phyloP scores from a whole-genome alignment of 495 filamentous ascomycete species.

The Rhypophila decipiens region DNA sequence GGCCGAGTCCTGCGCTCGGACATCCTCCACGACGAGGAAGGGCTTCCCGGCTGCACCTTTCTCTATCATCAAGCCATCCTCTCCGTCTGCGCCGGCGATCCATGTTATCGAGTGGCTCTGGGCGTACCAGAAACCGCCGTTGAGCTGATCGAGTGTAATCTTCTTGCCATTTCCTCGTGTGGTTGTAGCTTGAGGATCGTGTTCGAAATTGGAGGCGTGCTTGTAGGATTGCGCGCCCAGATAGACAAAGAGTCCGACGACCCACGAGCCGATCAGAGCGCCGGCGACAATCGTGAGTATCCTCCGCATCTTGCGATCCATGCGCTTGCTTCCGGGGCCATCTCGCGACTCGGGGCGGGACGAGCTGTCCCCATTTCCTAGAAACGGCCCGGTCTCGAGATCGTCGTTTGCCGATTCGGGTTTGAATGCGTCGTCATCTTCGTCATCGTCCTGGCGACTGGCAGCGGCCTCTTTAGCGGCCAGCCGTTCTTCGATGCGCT shows the following conservation, averaged over 20 bases:
- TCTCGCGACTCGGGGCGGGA: slow-evolving; percentile 2
- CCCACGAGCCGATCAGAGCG: slow-evolving; percentile 71
- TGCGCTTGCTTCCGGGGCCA: slow-evolving; percentile 28
- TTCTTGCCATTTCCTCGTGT: slow-evolving; percentile 64
- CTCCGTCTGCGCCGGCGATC: slow-evolving; percentile 77
- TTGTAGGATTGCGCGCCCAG: slow-evolving; percentile 59
- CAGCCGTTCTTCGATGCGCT: slow-evolving; percentile 54
- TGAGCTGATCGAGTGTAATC: slow-evolving; percentile 74
- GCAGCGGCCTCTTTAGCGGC: slow-evolving; percentile 27
- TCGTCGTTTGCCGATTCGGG: slow-evolving; percentile 31
- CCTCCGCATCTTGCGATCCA: slow-evolving; percentile 57
- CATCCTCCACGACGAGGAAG: slow-evolving; percentile 82
- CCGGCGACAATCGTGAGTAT: slow-evolving; percentile 61
- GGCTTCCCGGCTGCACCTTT: slow-evolving; percentile 50
- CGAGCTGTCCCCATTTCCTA: slow-evolving; percentile 15
- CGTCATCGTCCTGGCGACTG: slow-evolving; percentile 27
- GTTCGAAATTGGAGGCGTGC: slow-evolving; percentile 51
- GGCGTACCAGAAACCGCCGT: slow-evolving; percentile 65
- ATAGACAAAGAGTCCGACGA: slow-evolving; percentile 70
- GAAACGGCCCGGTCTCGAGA: slow-evolving; percentile 40
- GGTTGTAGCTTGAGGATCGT: slow-evolving; percentile 62
- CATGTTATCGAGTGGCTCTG: slow-evolving; percentile 69
- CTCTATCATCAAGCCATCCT: slow-evolving; percentile 82
- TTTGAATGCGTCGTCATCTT: slow-evolving; percentile 44
- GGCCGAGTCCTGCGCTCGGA: slow-evolving; percentile 45